A percentile compares a stretch with the other conserved stretches of the same genome.
Conservation (phyloP, 2,329 filamentous ascomycete genomes). For the Ophiosphaerella korrae region DNA sequence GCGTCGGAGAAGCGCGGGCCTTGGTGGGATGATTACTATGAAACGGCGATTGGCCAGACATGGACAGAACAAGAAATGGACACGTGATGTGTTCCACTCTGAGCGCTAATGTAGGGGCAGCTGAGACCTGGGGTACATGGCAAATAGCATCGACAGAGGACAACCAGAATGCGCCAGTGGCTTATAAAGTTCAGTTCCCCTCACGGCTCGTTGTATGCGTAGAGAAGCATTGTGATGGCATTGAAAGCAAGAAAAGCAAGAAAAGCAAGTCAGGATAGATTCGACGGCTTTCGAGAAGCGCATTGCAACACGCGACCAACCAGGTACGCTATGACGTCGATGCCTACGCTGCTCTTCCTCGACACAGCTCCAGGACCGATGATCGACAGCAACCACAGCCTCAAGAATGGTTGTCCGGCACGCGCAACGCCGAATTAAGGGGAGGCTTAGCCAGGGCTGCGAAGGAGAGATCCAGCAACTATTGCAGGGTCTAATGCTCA, state of each 20-base stretch:
- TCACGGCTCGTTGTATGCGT: not conserved
- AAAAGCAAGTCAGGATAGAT: not conserved
- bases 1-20: constrained; percentile 31
- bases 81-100: no score
- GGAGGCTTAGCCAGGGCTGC: constrained; percentile 4
- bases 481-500: constrained; percentile 4
- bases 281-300: not conserved
- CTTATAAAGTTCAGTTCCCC: not conserved
- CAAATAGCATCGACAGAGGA: not conserved
- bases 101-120: not conserved
- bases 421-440: not conserved
- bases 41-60: not conserved
- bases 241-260: no score
- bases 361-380: constrained; percentile 9
- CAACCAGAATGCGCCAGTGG: not conserved
- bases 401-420: constrained; percentile 3
- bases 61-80: not conserved
- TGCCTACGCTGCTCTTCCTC: not conserved
- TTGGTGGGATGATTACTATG: constrained; percentile 14
- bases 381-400: constrained; percentile 8
- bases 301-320: constrained; percentile 7
- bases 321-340: constrained; percentile 22
- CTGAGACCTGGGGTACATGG: not conserved
- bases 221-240: not conserved
- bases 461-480: constrained; percentile 16